A percentile compares a stretch with the other conserved stretches of the same genome.
phyloP scores from a whole-genome alignment of 805 yeast species.

The Grigorovia humatica region DNA sequence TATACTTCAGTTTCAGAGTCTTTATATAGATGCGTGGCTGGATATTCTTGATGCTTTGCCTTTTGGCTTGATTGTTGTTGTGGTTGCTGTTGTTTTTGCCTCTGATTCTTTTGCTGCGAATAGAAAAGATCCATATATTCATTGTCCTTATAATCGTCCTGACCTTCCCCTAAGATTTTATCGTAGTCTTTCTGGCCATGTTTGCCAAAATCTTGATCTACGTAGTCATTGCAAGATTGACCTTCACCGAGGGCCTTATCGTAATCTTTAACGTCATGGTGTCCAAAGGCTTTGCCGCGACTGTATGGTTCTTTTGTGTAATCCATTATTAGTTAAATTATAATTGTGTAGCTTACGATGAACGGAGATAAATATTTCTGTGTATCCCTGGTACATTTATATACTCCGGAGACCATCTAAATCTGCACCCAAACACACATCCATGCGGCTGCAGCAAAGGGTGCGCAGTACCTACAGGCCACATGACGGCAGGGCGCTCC shows the following conservation, averaged over 20 bases:
- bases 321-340: background rate
- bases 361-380: too few relatives aligned
- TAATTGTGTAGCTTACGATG: background rate
- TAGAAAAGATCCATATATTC: background rate
- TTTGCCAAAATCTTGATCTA: background rate
- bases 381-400: too few relatives aligned
- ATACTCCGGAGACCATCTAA: too few relatives aligned
- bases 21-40: conserved; percentile 6
- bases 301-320: background rate
- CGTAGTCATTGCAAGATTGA: conserved; percentile 6
- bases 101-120: background rate
- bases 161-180: conserved; percentile 10
- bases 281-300: conserved; percentile 1
- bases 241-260: conserved; percentile 8
- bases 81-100: background rate
- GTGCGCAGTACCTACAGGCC: background rate
- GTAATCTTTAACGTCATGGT: conserved; percentile 5
- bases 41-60: conserved; percentile 4
- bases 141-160: conserved; percentile 5
- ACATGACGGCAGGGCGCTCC: background rate
- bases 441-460: background rate
- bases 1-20: conserved; percentile 1
- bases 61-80: background rate
- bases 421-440: too few relatives aligned
- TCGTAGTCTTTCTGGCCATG: conserved; percentile 2